Percentiles rank a stretch among this genome's conserved stretches.
These are phyloP conservation scores for Diddensiella transvaalensis DNA, from an alignment of 805 yeast species.

Conservation along the genomic window DNA sequence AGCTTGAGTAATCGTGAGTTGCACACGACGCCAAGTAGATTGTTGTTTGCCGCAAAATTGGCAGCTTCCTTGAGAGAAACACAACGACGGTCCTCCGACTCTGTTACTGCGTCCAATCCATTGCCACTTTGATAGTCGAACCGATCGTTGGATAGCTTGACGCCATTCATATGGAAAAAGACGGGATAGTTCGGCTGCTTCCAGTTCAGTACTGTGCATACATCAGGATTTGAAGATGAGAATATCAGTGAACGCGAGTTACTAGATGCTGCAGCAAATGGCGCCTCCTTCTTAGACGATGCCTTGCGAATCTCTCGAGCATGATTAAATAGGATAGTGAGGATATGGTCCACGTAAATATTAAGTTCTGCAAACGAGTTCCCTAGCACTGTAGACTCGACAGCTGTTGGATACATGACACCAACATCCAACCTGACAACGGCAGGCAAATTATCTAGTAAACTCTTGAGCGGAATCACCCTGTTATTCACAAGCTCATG, in stretches of 20 bases:
- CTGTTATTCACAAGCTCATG: conserved; percentile 44
- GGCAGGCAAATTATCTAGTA: conserved; percentile 54
- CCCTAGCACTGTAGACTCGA: conserved; percentile 32
- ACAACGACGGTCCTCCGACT: conserved; percentile 36
- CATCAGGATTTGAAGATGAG: conserved; percentile 79
- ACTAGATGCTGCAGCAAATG: conserved; percentile 27
- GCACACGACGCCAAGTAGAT: conserved; percentile 77
- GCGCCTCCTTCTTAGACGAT: conserved; percentile 17
- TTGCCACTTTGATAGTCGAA: conserved; percentile 28
- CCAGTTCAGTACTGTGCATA: conserved; percentile 96
- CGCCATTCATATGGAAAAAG: conserved; percentile 63
- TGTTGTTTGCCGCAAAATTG: conserved; percentile 73
- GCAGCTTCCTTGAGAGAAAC: conserved; percentile 76
- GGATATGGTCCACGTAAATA: conserved; percentile 67
- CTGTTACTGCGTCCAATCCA: conserved; percentile 19
- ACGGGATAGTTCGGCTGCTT: conserved; percentile 98
- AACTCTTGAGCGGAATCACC: conserved; percentile 56
- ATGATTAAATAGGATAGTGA: conserved; percentile 71
- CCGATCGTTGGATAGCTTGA: conserved; percentile 12
- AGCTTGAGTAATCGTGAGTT: conserved; percentile 66
- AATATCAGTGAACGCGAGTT: conserved; percentile 67
- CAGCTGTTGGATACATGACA: conserved; percentile 62
- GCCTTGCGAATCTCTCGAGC: conserved; percentile 43
- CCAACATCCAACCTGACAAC: conserved; percentile 69
- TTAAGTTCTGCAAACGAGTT: conserved; percentile 54